Conservation (phyloP, 345 rosid genomes). For the Salix purpurea region DNA sequence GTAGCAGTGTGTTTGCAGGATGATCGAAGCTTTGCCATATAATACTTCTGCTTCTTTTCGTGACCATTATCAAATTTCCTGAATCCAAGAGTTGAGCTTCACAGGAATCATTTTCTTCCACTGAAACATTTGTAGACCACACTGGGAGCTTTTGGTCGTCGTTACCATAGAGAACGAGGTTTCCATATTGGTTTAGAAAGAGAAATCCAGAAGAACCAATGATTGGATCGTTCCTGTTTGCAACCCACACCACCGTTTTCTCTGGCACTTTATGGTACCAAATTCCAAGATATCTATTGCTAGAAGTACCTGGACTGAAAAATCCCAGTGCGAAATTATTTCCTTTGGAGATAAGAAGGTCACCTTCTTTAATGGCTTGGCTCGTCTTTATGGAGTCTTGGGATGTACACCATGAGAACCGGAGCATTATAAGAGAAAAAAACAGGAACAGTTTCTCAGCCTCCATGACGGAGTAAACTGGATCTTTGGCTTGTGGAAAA, state of each 20-base stretch:
- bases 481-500: no score
- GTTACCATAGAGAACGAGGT: no score
- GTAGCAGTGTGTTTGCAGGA: neutral
- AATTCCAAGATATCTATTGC: neutral
- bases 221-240: no score
- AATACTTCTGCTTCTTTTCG: neutral
- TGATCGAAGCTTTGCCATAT: neutral
- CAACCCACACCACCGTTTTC: no score
- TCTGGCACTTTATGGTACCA: no score
- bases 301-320: neutral
- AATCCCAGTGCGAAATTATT: neutral
- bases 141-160: no score
- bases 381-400: neutral
- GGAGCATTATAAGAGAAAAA: neutral
- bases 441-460: neutral
- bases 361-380: no score
- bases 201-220: no score
- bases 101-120: no score
- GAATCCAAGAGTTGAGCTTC: conserved; percentile 4
- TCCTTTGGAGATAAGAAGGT: neutral
- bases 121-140: neutral
- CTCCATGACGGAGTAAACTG: neutral
- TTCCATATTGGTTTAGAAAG: no score
- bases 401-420: neutral
- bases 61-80: neutral